Evolutionary conservation across 176 grass and related monocot genomes (phyloP).

Genomic region (Oropetium thomaeum): DNA sequence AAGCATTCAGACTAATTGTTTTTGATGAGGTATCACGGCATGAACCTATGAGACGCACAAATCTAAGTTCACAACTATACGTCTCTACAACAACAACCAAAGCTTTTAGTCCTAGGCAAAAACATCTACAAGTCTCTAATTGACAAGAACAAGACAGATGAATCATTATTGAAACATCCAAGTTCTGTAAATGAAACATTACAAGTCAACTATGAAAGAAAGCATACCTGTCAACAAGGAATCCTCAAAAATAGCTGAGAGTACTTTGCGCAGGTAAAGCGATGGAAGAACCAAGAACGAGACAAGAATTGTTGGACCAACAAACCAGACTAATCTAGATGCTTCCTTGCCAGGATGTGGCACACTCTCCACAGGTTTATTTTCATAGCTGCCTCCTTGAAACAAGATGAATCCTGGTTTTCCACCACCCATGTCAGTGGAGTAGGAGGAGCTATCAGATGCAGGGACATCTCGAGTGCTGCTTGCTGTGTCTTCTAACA

Average conservation of each 20-base stretch:
- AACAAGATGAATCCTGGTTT: constrained; percentile 90
- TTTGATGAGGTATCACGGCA: constrained; percentile 7
- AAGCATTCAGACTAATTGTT: constrained; percentile 1
- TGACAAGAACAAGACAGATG: not conserved
- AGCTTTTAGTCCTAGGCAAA: too few relatives aligned
- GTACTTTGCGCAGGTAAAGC: constrained; percentile 82
- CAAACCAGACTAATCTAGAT: constrained; percentile 71
- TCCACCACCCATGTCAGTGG: constrained; percentile 45
- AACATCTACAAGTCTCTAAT: not conserved
- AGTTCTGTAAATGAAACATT: not conserved
- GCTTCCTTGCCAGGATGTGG: constrained; percentile 56
- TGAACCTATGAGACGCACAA: constrained; percentile 3
- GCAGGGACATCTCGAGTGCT: constrained; percentile 25
- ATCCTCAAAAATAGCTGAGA: constrained; percentile 89
- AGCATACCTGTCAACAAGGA: constrained; percentile 85
- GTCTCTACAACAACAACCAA: too few relatives aligned
- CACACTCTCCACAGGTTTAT: constrained; percentile 30
- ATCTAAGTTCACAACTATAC: not conserved
- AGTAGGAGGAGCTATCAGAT: constrained; percentile 20
- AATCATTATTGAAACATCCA: not conserved
- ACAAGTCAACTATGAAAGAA: constrained; percentile 15
- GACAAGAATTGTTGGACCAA: constrained; percentile 84
- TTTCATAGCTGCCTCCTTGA: constrained; percentile 38
- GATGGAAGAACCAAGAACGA: constrained; percentile 86
- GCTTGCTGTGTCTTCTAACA: constrained; percentile 23